These are phyloP conservation scores for Colletotrichum salicis DNA, from an alignment of 2,329 filamentous ascomycete species.

Conservation along the genomic window DNA sequence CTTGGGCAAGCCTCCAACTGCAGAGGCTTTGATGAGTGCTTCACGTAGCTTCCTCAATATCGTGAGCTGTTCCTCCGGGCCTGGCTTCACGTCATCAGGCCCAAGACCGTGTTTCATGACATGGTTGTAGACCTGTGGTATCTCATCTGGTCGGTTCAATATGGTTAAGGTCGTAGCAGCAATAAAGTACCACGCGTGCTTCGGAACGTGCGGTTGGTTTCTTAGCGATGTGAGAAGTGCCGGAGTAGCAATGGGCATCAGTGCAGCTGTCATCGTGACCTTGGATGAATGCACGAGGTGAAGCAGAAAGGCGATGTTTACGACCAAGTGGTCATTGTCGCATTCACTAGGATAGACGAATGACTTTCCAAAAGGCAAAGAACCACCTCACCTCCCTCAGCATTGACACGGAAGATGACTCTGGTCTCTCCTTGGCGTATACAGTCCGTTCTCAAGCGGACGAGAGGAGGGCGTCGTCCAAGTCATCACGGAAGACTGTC, in stretches of 20 bases:
- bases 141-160: constrained; percentile 61
- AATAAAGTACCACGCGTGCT: constrained; percentile 60
- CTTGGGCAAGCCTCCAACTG: constrained; percentile 62
- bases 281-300: neutral
- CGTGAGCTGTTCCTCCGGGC: constrained; percentile 50
- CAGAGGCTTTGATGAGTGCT: constrained; percentile 59
- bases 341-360: neutral
- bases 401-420: neutral
- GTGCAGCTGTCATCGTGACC: constrained; percentile 25
- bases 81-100: constrained; percentile 38
- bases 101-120: constrained; percentile 48
- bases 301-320: neutral
- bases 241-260: constrained; percentile 51
- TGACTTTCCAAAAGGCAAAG: neutral
- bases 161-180: constrained; percentile 56
- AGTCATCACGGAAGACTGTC: neutral
- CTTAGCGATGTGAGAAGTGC: constrained; percentile 53
- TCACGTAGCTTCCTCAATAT: constrained; percentile 60
- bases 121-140: constrained; percentile 55
- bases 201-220: constrained; percentile 53
- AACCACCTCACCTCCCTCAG: neutral
- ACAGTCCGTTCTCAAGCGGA: neutral
- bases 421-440: neutral
- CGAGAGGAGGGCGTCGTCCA: neutral
- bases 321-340: neutral